Evolutionary conservation across 305 asterid species (phyloP), one percentile per base, ranked within the genome.

Genomic region (Fraxinus greggii): DNA sequence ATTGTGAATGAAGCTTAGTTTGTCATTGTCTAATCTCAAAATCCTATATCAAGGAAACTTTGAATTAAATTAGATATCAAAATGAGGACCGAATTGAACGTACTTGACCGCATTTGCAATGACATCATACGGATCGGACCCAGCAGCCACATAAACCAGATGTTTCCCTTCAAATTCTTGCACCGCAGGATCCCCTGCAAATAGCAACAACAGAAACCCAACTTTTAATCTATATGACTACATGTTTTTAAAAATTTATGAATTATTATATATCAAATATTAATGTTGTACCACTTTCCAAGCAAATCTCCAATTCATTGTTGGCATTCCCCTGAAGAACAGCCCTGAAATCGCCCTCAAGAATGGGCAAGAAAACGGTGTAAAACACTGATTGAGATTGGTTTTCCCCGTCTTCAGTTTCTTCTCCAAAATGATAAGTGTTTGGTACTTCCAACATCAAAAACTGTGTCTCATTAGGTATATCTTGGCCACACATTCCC

Each of bases 331-430:
- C 98, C 88, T 93, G 98, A 84, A 95, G 91, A 78, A 91, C 98
- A 87, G 97, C 97, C 87, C 98, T 90, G 82, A 95, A 95, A 86
- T 89, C 90, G 65, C 98, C 98, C 82, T 92, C 97, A 17, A 95
- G 51, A 85, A 93, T 85, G 8, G 98, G 98, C 88, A 95, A 85
- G 86, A 93, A 90, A 70, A 93, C 95, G 63, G 80, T 90, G 54
- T 91, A 93, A 48, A 75, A 24, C 0, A 86, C 85, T 3, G 86
- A 85, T 36, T 79, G 77, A 21, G 80, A 40, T 21, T 65, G 82
- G 32, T 40, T 79, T 77, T 74, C 85, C 45, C 83, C 81, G 8
- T 81, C 83, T 56, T 40, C 84, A 2, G 75, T 79, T 31, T 81
- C 81, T 79, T 77, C 86, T 31, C 77, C 85, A 73, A 83, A 70